Evolutionary conservation across 2,329 filamentous ascomycete genomes (phyloP).

Genomic region (Cladophialophora yegresii): DNA sequence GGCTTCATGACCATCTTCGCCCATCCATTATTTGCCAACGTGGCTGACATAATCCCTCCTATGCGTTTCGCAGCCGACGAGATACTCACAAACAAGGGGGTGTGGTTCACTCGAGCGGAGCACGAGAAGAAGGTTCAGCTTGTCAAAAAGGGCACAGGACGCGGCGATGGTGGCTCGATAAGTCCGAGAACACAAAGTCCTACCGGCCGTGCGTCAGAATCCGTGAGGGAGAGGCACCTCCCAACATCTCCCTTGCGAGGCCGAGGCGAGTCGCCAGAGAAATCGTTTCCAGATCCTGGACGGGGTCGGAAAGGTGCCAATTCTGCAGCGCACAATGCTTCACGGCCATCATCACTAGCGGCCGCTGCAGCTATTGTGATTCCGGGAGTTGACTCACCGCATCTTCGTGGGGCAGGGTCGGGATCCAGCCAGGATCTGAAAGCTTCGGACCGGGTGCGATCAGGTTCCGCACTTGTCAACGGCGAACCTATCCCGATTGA

Average conservation of each 20-base stretch:
- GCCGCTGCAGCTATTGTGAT: constrained; percentile 23
- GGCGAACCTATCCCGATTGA: constrained; percentile 19
- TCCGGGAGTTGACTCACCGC: constrained; percentile 6
- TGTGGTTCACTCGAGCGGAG: constrained; percentile 70
- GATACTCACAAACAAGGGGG: constrained; percentile 71
- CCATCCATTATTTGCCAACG: constrained; percentile 83
- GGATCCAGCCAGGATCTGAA: constrained; percentile 8
- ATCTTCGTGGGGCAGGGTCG: constrained; percentile 3
- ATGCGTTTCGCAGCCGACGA: constrained; percentile 84
- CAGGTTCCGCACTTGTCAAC: constrained; percentile 13
- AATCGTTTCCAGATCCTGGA: not conserved
- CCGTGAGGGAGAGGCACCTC: constrained; percentile 21
- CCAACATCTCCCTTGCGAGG: constrained; percentile 31
- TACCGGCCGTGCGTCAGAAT: constrained; percentile 10
- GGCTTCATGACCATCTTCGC: constrained; percentile 97
- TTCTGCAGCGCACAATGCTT: constrained; percentile 18
- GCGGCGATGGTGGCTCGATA: constrained; percentile 31
- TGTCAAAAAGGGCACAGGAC: constrained; percentile 42
- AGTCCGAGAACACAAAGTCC: constrained; percentile 36
- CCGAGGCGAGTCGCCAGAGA: constrained; percentile 19
- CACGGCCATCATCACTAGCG: constrained; percentile 19
- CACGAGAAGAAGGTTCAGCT: constrained; percentile 59
- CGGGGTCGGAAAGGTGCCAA: constrained; percentile 13
- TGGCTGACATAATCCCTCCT: constrained; percentile 80
- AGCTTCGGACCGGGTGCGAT: constrained; percentile 5